Base-by-base conservation (phyloP, 31 red algal genomes). In the Bonnemaisonia californica region DNA sequence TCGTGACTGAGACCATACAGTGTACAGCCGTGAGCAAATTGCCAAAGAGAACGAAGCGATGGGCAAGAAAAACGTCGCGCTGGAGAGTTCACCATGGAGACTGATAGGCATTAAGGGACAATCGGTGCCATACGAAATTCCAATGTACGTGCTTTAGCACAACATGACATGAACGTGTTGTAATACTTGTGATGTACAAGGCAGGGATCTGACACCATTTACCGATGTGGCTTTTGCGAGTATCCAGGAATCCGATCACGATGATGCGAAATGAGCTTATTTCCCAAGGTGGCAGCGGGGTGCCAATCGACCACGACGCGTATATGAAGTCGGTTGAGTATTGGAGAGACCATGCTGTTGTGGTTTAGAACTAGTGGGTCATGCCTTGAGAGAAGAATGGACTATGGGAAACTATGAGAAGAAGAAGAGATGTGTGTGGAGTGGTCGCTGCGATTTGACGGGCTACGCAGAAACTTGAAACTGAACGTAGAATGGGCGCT, bases 231-330 rank as follows among this genome's bases (percentile, higher is more conserved):
- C 19, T 12, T 21, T 4, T 45, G 1, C n/a, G 1, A 16, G 34
- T 36, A 4, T 5, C 2, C 40, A 83, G 80, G 80, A 69, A 89
- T 41, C 95, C 95, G 3, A 98, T 98, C 1, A 98, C 95, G n/a
- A 85, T 98, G 48, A 98, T 98, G 95, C 74, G 95, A 24, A 98
- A 98, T 71, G 92, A 87, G 48, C 76, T 94, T 2, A 89, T 98
- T 47, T 85, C 79, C 1, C 68, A 94, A 54, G 95, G 95, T 42
- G 95, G 95, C 29, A 91, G 86, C 34, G 91, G 95, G 13, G 89
- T 94, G 21, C 67, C 87, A 38, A 92, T 98, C 36, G 58, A 92
- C n/a, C 73, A 88, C 0, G 48, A 94, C 2, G 77, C 85, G n/a
- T 98, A 98, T 65, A 64, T 77, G 74, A 83, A 91, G 48, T 82